These are phyloP conservation scores for Magnaporthales sp. DNA, from an alignment of 2,329 filamentous ascomycete genomes.

Conservation along the genomic window DNA sequence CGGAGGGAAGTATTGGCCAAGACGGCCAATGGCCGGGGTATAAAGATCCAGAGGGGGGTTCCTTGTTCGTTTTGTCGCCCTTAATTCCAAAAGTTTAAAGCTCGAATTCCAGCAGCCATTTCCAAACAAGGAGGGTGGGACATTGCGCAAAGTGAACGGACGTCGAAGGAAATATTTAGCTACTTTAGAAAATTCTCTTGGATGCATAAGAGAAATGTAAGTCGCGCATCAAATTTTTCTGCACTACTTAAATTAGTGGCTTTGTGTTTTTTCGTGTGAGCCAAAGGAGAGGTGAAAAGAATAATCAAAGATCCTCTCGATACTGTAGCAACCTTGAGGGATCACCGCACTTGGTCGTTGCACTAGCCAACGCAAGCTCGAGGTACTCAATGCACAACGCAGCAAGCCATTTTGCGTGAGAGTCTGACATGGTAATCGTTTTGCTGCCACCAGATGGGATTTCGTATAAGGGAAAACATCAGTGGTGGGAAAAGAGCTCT, in stretches of 20 bases:
- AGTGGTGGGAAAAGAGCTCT: neutral
- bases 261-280: neutral
- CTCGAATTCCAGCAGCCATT: neutral
- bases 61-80: neutral
- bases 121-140: neutral
- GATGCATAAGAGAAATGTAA: neutral
- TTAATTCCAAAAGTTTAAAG: neutral
- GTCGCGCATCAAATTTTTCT: neutral
- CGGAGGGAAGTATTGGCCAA: neutral
- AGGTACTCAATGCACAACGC: neutral
- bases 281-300: neutral
- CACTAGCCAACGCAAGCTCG: neutral
- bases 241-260: neutral
- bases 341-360: neutral
- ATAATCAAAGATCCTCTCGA: neutral
- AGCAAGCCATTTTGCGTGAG: neutral
- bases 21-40: too few species aligned
- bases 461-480: neutral
- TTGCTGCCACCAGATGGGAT: neutral
- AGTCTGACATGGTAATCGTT: neutral
- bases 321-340: neutral
- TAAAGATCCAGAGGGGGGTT: too few species aligned
- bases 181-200: neutral
- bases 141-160: neutral
- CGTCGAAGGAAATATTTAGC: neutral